phyloP scores from a whole-genome alignment of 2,329 filamentous ascomycete species.

The Graphilbum fragrans region DNA sequence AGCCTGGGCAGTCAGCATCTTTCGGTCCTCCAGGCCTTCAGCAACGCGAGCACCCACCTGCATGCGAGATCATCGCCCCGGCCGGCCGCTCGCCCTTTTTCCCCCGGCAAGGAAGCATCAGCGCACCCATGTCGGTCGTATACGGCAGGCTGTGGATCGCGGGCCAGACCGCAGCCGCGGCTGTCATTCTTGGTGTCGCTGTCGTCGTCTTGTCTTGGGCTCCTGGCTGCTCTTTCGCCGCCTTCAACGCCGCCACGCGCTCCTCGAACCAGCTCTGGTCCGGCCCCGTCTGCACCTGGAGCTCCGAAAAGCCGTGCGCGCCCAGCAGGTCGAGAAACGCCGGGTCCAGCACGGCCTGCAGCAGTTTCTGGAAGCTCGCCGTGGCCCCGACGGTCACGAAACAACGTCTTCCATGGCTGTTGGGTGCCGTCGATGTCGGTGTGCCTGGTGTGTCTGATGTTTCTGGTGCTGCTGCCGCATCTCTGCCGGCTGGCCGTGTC shows the following conservation, averaged over 20 bases:
- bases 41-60: too few species aligned
- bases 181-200: background rate
- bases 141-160: slow-evolving; percentile 46
- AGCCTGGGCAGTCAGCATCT: too few species aligned
- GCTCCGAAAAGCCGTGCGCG: slow-evolving; percentile 50
- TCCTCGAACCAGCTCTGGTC: slow-evolving; percentile 43
- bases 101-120: slow-evolving; percentile 45
- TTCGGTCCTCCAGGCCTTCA: too few species aligned
- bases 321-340: slow-evolving; percentile 51
- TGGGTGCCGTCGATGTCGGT: too few species aligned
- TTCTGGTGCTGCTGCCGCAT: too few species aligned
- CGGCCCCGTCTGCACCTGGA: slow-evolving; percentile 72
- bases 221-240: too few species aligned
- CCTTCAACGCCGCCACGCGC: slow-evolving; percentile 14
- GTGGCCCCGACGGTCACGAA: slow-evolving; percentile 92
- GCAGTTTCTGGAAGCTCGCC: slow-evolving; percentile 63
- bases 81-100: slow-evolving; percentile 30
- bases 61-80: slow-evolving; percentile 79
- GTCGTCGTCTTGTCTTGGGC: too few species aligned
- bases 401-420: slow-evolving; percentile 39
- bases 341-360: slow-evolving; percentile 50
- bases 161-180: slow-evolving; percentile 1
- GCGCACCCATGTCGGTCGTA: slow-evolving; percentile 44
- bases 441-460: too few species aligned
- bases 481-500: too few species aligned